A percentile compares a stretch with the other conserved stretches of the same genome.
Conservation (phyloP, 371 early-diverging fungal genomes). For the Capillidium heterosporum region DNA sequence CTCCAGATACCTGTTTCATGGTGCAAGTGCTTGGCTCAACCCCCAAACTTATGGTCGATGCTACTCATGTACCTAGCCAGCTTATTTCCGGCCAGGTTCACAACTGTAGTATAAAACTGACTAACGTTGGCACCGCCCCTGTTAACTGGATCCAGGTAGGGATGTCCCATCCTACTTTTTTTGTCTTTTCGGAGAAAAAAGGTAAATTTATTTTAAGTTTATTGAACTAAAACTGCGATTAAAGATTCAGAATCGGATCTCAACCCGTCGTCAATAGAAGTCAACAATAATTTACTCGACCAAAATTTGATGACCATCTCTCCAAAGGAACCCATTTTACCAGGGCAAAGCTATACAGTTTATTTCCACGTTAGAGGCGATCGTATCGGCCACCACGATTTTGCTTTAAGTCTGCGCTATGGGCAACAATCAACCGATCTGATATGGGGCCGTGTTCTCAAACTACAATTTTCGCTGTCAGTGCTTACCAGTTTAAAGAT, state of each 20-base stretch:
- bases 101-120: constrained; percentile 46
- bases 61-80: constrained; percentile 53
- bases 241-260: neutral
- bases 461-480: constrained; percentile 30
- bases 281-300: neutral
- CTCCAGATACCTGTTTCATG: constrained; percentile 45
- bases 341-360: constrained; percentile 50
- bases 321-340: constrained; percentile 17
- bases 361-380: constrained; percentile 85
- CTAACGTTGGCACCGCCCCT: constrained; percentile 64
- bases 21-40: constrained; percentile 61
- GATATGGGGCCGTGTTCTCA: constrained; percentile 27
- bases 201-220: too few relatives aligned
- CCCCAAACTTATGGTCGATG: constrained; percentile 62
- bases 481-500: constrained; percentile 76
- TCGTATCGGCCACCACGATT: constrained; percentile 66
- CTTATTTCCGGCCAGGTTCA: constrained; percentile 73
- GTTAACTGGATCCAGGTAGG: constrained; percentile 47
- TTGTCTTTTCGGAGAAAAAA: constrained; percentile 51
- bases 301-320: neutral
- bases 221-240: neutral
- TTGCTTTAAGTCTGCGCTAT: constrained; percentile 46
- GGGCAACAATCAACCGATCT: constrained; percentile 31
- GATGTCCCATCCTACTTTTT: constrained; percentile 73
- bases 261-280: neutral